Conservation (phyloP, 352 stramenopile species). For the Pythium brassicae region DNA sequence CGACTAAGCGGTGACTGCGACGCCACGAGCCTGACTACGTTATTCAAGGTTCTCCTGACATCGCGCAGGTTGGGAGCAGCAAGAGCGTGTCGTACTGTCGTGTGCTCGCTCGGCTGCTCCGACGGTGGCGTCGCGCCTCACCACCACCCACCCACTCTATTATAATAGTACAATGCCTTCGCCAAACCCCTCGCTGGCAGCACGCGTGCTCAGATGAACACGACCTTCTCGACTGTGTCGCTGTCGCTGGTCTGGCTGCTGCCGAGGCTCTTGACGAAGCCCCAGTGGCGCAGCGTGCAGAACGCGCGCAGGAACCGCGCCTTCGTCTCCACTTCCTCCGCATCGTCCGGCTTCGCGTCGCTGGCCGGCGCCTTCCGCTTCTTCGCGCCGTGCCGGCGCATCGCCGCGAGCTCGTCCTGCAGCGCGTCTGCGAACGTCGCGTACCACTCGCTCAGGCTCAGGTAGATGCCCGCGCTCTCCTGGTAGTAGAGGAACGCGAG, state of each 20-base stretch:
- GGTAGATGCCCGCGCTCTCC: constrained; percentile 49
- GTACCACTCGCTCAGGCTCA: constrained; percentile 70
- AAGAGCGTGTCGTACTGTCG: background rate
- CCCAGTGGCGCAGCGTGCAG: constrained; percentile 68
- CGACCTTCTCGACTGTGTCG: constrained; percentile 68
- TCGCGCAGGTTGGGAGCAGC: too few relatives aligned
- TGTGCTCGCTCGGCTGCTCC: background rate
- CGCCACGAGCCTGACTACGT: background rate
- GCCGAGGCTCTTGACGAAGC: constrained; percentile 51
- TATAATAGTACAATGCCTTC: constrained; percentile 28
- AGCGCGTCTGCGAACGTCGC: constrained; percentile 45
- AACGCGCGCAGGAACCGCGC: constrained; percentile 65
- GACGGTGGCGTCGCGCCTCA: too few relatives aligned
- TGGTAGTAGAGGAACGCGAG: constrained; percentile 70
- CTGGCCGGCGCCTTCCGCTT: constrained; percentile 8
- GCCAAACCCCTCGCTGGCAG: background rate
- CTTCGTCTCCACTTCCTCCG: constrained; percentile 30
- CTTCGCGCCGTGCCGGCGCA: constrained; percentile 9
- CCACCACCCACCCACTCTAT: constrained; percentile 13
- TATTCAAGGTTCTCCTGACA: too few relatives aligned
- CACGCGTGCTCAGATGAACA: constrained; percentile 65
- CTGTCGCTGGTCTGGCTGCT: constrained; percentile 39
- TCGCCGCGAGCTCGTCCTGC: constrained; percentile 19
- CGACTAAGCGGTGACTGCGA: constrained; percentile 27
- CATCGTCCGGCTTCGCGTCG: constrained; percentile 10